Evolutionary conservation across 768 basidiomycete genomes (phyloP), one percentile per base, ranked within the genome.

Genomic region (Psilocybe tampanensis): DNA sequence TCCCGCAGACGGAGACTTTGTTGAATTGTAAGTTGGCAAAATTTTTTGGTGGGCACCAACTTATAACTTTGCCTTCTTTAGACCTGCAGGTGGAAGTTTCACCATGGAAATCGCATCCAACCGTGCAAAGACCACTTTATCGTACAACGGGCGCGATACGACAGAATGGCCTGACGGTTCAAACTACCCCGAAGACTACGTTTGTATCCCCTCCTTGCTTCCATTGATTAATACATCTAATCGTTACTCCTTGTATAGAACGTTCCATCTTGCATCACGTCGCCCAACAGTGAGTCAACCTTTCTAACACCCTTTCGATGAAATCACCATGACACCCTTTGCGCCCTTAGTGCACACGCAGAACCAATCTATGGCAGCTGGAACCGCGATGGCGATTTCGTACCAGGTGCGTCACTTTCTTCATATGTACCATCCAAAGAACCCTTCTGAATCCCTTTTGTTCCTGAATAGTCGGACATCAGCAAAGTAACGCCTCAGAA

Each of bases 381-480:
- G 83, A 1, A 81, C 81, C 33, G 82, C 79, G 6, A 82, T 84
- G 56, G 82, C 81, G 15, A 84, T 84, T 54, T 75, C 82, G 17
- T 84, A 84, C 61, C 64, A 75, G 48, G 81, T 81, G 12, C 3
- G 44, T 21, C 19, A 8, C 8, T 23, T 22, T 68, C 56, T 39
- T 19, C 11, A 47, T 8, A 15, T 19, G 12, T 8, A 17, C 21
- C n/a, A 29, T 8, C 36, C 15, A 8, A 2, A 18, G 15, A 19
- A 15, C 22, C 15, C 26, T 44, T 49, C 51, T 53, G 43, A 33
- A 21, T 26, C 22, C 15, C 21, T 22, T 34, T 45, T 39, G 26
- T 42, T 45, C 43, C 13, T 49, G n/a, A n/a, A 41, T 36, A 81
- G 80, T 81, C 81, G 8, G 77, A 82, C 49, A 70, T 84, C 59